These are phyloP conservation scores for Zanthoxylum bungeanum DNA, from an alignment of 345 rosid genomes.

Conservation along the genomic window DNA sequence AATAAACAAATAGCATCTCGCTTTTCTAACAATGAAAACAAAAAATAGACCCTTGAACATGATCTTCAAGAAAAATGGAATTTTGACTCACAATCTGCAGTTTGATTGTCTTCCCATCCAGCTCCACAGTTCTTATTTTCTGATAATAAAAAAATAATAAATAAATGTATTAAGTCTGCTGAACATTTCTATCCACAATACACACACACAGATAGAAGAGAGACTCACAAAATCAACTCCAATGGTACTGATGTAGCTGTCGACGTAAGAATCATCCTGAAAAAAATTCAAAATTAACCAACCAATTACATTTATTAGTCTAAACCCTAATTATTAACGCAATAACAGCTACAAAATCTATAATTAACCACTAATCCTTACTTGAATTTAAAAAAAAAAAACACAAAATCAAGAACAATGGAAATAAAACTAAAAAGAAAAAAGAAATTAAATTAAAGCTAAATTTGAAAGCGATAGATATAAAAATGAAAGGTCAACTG, in stretches of 20 bases:
- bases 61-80: background rate
- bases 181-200: background rate
- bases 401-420: background rate
- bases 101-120: slow-evolving; percentile 74
- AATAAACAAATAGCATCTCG: no score
- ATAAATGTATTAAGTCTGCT: background rate
- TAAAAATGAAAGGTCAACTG: slow-evolving; percentile 22
- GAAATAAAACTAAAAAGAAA: background rate
- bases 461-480: background rate
- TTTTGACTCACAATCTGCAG: slow-evolving; percentile 59
- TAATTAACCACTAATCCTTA: background rate
- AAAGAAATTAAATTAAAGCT: background rate
- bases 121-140: slow-evolving; percentile 85
- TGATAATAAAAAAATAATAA: slow-evolving; percentile 6
- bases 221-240: slow-evolving; percentile 84
- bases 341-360: background rate
- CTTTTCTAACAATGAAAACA: background rate
- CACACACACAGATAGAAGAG: background rate
- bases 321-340: slow-evolving; percentile 2
- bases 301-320: background rate
- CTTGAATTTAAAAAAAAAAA: no score
- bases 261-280: slow-evolving; percentile 86
- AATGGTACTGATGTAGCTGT: slow-evolving; percentile 81
- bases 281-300: background rate
- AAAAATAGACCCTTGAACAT: background rate